Conservation (phyloP, 345 rosid species). For the Rhizophora mangle region DNA sequence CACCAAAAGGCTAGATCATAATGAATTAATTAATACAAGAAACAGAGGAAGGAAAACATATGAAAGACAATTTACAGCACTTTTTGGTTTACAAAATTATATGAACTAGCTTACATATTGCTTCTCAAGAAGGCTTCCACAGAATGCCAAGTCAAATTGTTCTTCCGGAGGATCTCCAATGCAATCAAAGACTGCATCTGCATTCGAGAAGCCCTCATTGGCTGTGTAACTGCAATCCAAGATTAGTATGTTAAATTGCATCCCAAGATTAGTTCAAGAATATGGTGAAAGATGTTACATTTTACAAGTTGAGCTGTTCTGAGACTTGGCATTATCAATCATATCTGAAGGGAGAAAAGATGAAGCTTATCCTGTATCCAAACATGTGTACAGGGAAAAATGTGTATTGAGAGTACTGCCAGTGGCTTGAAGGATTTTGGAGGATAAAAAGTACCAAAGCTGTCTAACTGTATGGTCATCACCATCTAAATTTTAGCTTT, state of each 20-base stretch:
- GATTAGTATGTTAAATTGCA: not conserved
- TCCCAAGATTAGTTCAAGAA: not conserved
- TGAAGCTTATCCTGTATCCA: no score
- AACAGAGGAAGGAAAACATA: not conserved
- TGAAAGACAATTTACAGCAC: not conserved
- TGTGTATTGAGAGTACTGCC: no score
- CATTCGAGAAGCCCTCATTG: conserved; percentile 76
- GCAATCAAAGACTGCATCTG: conserved; percentile 86
- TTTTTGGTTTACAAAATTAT: not conserved
- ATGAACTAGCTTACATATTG: conserved; percentile 55
- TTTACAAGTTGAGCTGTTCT: no score
- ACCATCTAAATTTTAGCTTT: not conserved
- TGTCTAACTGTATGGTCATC: not conserved
- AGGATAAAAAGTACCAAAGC: no score
- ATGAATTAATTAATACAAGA: not conserved
- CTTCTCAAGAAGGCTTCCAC: conserved; percentile 73
- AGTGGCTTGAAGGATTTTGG: no score
- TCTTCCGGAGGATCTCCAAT: conserved; percentile 97
- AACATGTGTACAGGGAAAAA: no score
- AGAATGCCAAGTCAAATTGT: conserved; percentile 73
- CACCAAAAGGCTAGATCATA: no score
- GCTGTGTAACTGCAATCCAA: conserved; percentile 70
- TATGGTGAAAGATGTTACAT: no score
- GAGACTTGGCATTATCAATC: no score
- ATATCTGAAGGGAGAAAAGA: no score